Evolutionary conservation across 441 rosid species (phyloP), one percentile per base, ranked within the genome.

Genomic region (Populus hybrid): DNA sequence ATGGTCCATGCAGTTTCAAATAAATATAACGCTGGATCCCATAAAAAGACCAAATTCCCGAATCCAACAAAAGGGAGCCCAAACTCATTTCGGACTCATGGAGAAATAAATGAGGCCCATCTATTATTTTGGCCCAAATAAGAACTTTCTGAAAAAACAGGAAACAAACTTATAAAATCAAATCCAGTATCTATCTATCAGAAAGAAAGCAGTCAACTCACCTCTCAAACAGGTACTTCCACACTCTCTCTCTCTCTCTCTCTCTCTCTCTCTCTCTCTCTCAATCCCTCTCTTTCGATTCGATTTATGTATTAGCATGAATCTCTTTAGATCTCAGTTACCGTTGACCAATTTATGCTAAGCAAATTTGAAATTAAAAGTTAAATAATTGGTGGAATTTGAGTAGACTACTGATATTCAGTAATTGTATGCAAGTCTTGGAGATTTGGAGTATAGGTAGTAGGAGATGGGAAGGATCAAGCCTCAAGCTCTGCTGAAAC

Each of bases 381-480:
- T 46, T 46, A 12, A 46, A 14, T 14, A 46, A 14, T 46, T 12
- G 6, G 20, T 46, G 57, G 14, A 4, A 3, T 14, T 46, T 46
- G 20, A 46, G 14, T 14, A 14, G 57, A 46, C 57, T 46, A 1
- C 20, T 46, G 57, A 46, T 14, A 12, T 46, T 46, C 57, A 46
- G 20, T 14, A 46, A 46, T 46, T 46, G 57, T 14, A 12, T 14
- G 20, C 57, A 14, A 5, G 18, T 14, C 11, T 38, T 38, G 42
- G 11, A 8, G 11, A 38, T 38, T 38, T 38, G 42, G 42, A 46
- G 57, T 46, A 14, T 14, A 9, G 67, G 68, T 61, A 14, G 66
- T 67, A 30, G 20, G 8, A 72, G 77, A 93, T 95, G 99, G 98
- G 89, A 78, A 90, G 95, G 90, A 95, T 95, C 76, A 95, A 95